phyloP scores from a whole-genome alignment of 75 land plant species.

The Picea sitchensis region DNA sequence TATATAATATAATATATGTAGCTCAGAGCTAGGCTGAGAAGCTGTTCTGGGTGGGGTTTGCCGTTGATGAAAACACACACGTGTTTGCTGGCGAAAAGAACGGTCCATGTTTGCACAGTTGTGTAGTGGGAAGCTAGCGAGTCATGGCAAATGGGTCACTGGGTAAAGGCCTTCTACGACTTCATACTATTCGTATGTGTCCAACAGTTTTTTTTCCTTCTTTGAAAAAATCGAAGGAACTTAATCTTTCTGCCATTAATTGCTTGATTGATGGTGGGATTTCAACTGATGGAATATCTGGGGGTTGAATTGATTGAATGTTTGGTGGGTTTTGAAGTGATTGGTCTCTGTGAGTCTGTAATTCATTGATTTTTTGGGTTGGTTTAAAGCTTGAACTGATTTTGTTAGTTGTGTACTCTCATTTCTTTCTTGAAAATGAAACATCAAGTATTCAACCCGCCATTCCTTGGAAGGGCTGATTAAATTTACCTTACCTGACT shows the following conservation, averaged over 20 bases:
- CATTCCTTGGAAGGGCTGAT: too few relatives aligned
- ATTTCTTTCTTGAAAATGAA: background rate
- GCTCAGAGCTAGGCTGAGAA: too few relatives aligned
- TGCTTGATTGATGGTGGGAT: background rate
- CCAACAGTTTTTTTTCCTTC: background rate
- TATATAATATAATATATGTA: too few relatives aligned
- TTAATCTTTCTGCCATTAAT: background rate
- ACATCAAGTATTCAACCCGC: background rate
- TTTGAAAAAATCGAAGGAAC: background rate
- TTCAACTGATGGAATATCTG: background rate
- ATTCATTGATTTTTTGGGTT: background rate
- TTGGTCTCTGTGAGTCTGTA: background rate
- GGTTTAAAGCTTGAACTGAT: background rate
- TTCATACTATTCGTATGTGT: constrained; percentile 11
- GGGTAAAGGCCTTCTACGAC: constrained; percentile 5
- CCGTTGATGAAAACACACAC: too few relatives aligned
- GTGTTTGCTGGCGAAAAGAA: too few relatives aligned
- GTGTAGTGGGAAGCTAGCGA: background rate
- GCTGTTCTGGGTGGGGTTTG: too few relatives aligned
- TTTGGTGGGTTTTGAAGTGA: background rate
- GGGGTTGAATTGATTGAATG: background rate
- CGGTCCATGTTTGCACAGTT: background rate
- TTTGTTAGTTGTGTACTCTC: background rate
- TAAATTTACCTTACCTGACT: too few relatives aligned
- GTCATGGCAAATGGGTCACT: constrained; percentile 9